Evolutionary conservation across 2,329 filamentous ascomycete genomes (phyloP).

Genomic region (Exophiala oligosperma): DNA sequence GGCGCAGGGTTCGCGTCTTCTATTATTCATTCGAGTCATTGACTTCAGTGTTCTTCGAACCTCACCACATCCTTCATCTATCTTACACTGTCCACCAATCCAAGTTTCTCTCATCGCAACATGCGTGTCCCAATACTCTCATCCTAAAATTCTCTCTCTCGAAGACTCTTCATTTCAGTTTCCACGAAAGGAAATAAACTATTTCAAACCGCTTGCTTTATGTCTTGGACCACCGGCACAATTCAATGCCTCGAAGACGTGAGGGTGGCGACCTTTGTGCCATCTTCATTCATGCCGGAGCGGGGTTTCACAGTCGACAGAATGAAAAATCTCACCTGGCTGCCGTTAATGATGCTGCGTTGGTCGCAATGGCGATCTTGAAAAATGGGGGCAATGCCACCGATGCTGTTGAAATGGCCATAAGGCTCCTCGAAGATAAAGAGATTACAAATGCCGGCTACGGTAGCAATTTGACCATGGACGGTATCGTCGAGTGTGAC

Average conservation of each 20-base stretch:
- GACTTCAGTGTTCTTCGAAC: not conserved
- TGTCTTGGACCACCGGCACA: conserved; percentile 6
- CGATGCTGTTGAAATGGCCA: conserved; percentile 85
- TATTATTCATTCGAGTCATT: not conserved
- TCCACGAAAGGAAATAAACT: not conserved
- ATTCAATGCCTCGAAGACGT: conserved; percentile 37
- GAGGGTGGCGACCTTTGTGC: conserved; percentile 58
- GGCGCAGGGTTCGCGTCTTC: not conserved
- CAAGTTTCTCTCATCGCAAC: not conserved
- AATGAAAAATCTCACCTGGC: conserved; percentile 84
- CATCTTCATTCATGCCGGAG: conserved; percentile 94
- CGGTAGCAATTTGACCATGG: conserved; percentile 89
- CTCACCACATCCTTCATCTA: not conserved
- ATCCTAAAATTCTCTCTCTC: not conserved
- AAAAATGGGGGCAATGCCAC: conserved; percentile 75
- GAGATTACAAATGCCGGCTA: conserved; percentile 97
- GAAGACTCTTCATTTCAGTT: not conserved
- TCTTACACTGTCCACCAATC: not conserved
- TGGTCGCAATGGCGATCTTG: conserved; percentile 77
- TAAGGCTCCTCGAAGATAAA: conserved; percentile 84
- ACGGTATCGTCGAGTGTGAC: conserved; percentile 91
- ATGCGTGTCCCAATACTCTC: not conserved
- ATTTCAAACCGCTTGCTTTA: not conserved
- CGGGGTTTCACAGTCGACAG: conserved; percentile 84
- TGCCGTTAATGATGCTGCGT: conserved; percentile 85